Evolutionary conservation across 176 grass and related monocot species (phyloP), one percentile per base, ranked within the genome.

Genomic region (Aechmea fasciata): DNA sequence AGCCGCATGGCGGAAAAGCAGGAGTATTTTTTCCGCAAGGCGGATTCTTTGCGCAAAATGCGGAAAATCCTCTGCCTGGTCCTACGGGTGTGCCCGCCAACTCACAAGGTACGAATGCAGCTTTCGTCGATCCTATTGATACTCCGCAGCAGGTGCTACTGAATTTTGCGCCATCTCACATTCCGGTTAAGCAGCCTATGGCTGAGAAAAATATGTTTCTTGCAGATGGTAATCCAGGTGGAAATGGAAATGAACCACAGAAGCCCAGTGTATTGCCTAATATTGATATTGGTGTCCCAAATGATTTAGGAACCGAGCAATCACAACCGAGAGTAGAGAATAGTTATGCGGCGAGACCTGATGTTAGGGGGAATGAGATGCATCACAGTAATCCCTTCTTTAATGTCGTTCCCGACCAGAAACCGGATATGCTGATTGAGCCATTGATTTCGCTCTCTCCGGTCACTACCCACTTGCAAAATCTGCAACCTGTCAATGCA

Each of bases 391-490:
- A 88, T 52, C 71, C 67, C 11, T 83, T 75, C 55, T 83, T 78
- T 75, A 73, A 71, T 78, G 68, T 77, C 57, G 52, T 85, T 72
- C 78, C 69, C 26, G 86, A 90, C 52, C 81, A 68, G 73, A 83
- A 84, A 52, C n/a, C 80, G 77, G 64, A 48, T 50, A 65, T 76
- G 67, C 82, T 71, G 59, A 74, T 76, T 77, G 82, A 83, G 73
- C 74, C 78, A 48, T 41, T 75, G 15, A 80, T 57, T 9, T 76
- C 75, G n/a, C 78, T 82, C 41, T 79, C 84, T 24, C 75, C 77
- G 26, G 80, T 80, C 22, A 78, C 62, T 72, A 66, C 85, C 61
- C 81, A 86, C 74, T 62, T 88, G 75, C 90, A 88, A 50, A 84
- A 75, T 73, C 77, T 86, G 47, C 90, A 94, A 72, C 69, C 74